Evolutionary conservation across 441 rosid species (phyloP).

Genomic region (Euphorbia schlechtendalii): DNA sequence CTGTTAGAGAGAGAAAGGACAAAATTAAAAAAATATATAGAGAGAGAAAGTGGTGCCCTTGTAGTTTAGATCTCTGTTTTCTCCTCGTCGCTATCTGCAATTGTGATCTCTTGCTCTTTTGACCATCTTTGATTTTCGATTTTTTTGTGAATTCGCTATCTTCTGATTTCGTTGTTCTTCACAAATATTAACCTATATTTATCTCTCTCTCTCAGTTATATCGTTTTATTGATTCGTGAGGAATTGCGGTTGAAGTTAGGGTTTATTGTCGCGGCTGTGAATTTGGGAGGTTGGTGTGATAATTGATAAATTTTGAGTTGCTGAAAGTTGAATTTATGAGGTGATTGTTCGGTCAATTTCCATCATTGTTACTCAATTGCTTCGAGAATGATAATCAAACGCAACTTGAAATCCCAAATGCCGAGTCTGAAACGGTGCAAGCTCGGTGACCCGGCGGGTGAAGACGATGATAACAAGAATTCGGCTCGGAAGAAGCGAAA

Average conservation of each 20-base stretch:
- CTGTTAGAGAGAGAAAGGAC: conserved; percentile 25
- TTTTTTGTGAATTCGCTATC: not conserved
- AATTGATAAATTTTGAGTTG: conserved; percentile 12
- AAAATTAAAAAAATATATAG: conserved; percentile 13
- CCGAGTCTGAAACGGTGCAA: conserved; percentile 76
- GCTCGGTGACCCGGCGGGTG: conserved; percentile 40
- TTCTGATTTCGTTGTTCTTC: conserved; percentile 3
- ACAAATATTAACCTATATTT: not conserved
- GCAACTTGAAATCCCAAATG: conserved; percentile 81
- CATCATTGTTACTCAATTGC: conserved; percentile 1
- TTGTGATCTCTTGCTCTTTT: conserved; percentile 15
- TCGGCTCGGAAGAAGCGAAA: conserved; percentile 56
- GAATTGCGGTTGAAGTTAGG: conserved; percentile 39
- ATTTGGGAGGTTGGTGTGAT: conserved; percentile 20
- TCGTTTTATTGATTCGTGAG: conserved; percentile 9
- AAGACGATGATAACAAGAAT: conserved; percentile 40
- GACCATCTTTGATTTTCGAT: not conserved
- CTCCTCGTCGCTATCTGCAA: conserved; percentile 14
- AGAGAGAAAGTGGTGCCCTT: conserved; percentile 27
- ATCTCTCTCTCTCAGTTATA: conserved; percentile 5
- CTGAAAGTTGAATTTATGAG: conserved; percentile 20
- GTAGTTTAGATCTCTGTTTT: conserved; percentile 51
- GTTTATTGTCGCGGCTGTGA: conserved; percentile 30
- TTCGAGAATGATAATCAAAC: conserved; percentile 73
- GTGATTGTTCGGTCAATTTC: conserved; percentile 21